Evolutionary conservation across 106 monocot species (phyloP), one percentile per base, ranked within the genome.

Genomic region (Platanthera guangdongensis): DNA sequence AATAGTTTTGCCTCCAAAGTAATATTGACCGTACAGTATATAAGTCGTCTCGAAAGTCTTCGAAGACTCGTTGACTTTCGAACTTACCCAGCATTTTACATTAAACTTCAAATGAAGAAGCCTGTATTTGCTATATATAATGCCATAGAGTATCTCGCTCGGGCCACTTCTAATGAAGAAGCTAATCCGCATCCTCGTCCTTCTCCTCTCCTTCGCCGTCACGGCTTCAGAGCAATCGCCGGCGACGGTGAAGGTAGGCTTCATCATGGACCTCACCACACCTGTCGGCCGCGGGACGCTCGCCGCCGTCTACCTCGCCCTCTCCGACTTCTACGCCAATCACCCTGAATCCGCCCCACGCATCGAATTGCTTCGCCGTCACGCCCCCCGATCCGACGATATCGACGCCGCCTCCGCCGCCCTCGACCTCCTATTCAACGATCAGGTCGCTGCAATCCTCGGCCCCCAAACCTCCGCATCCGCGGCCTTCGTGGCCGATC

Each of bases 271-370:
- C 59, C 4, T 76, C 39, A 74, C 32, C 10, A 57, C 81, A 0
- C n/a, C 68, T 68, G 60, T 68, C 0, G 88, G 86, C 51, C 81
- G 79, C 3, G 59, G 78, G 12, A 54, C 77, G 22, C 63, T 67
- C 69, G 75, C 53, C 65, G 80, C 83, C 57, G 76, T 88, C 50
- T 54, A 50, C 7, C 60, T 88, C 81, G 83, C 88, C 4, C 16
- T 81, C 21, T 75, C 83, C 9, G 88, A 85, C 52, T 88, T 88
- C 81, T 83, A 88, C 63, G 18, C 78, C 52, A 54, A 50, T 0
- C 74, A 78, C 51, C 49, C 48, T 15, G 64, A 75, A 54, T 82
- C 77, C 70, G 55, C 39, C 48, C 84, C 86, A 0, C 84, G 75
- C 15, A 10, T 86, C 1, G 50, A 15, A 9, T 74, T 86, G 64